Conservation (phyloP, 78 protist genomes). For the Anaeramoeba ignava region DNA sequence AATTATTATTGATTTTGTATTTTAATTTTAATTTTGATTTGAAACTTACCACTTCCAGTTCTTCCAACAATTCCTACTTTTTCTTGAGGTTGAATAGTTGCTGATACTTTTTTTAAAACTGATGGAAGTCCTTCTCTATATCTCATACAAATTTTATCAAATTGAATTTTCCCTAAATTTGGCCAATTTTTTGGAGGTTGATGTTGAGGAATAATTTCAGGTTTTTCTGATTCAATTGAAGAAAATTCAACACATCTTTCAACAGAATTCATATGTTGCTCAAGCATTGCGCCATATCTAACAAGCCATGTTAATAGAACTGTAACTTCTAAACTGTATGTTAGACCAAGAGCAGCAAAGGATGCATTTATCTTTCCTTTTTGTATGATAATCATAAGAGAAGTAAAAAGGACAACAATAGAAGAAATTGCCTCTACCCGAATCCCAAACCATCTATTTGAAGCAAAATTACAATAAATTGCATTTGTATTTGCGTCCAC, state of each 20-base stretch:
- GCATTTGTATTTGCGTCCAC: not conserved
- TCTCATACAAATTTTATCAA: not conserved
- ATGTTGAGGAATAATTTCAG: not conserved
- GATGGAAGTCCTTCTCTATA: not conserved
- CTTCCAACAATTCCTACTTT: no score
- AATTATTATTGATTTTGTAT: no score
- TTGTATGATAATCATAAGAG: not conserved
- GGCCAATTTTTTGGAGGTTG: not conserved
- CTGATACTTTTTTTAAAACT: no score
- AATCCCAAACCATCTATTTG: slow-evolving; percentile 9
- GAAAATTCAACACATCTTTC: slow-evolving; percentile 43
- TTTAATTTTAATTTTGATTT: no score
- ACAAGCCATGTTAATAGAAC: slow-evolving; percentile 8
- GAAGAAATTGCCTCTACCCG: slow-evolving; percentile 16
- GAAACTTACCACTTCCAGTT: no score
- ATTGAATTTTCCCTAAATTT: not conserved
- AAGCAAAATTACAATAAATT: not conserved
- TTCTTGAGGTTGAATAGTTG: no score
- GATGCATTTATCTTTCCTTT: slow-evolving; percentile 9
- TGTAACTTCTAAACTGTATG: slow-evolving; percentile 3
- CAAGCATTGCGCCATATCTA: slow-evolving; percentile 10
- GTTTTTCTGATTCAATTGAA: slow-evolving; percentile 10
- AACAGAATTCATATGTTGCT: slow-evolving; percentile 25
- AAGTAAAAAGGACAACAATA: not conserved
- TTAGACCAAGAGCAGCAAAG: slow-evolving; percentile 10